These are phyloP conservation scores for Hylodesmum podocarpum DNA, from an alignment of 306 rosid genomes.

Conservation along the genomic window DNA sequence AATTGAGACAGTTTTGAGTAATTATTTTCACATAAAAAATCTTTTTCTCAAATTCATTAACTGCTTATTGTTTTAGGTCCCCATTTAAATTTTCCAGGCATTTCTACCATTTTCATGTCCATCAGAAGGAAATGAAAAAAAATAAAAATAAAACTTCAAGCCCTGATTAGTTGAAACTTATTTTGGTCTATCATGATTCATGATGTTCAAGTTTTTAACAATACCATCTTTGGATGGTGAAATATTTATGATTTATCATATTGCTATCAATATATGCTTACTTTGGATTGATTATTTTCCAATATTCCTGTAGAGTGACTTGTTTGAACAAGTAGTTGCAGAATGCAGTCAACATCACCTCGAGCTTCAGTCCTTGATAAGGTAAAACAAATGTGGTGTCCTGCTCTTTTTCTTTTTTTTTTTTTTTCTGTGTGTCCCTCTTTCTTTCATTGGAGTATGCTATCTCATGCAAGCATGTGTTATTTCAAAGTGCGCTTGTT, in stretches of 20 bases:
- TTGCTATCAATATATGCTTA: slow-evolving; percentile 22
- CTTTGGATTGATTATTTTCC: slow-evolving; percentile 22
- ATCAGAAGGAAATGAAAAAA: not conserved
- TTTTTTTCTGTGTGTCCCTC: not conserved
- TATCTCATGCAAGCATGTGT: not conserved
- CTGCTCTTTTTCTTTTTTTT: not conserved
- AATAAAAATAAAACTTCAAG: not conserved
- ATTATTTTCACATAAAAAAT: not conserved
- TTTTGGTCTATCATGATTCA: not conserved
- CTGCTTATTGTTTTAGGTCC: not conserved
- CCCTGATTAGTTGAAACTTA: not conserved
- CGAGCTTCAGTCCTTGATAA: slow-evolving; percentile 50
- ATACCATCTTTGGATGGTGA: not conserved
- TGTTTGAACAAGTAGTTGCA: slow-evolving; percentile 47
- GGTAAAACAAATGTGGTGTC: slow-evolving; percentile 25
- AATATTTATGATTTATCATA: slow-evolving; percentile 4
- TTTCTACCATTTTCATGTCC: not conserved
- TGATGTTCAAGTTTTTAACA: not conserved
- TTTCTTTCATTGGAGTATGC: not conserved
- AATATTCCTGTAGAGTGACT: slow-evolving; percentile 40
- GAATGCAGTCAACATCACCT: slow-evolving; percentile 50
- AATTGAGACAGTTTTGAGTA: not conserved
- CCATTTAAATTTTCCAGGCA: not conserved
- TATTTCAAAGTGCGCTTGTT: not conserved
- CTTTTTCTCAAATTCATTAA: not conserved